A percentile compares a stretch with the other conserved stretches of the same genome.
These are phyloP conservation scores for Scheffersomyces parashehatae DNA, from an alignment of 1,139 yeast species.

Conservation along the genomic window DNA sequence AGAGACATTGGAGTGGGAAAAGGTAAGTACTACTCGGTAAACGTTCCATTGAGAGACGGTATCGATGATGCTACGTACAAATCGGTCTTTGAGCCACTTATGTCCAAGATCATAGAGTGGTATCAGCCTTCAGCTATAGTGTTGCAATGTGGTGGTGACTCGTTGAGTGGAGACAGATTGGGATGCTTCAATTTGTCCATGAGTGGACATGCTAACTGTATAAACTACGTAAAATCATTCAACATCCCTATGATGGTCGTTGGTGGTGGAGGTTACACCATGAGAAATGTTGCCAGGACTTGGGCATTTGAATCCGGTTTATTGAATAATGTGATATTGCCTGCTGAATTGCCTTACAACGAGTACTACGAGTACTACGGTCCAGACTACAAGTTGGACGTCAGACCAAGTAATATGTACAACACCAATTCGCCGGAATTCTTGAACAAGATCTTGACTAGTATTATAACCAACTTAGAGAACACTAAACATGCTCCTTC, in stretches of 20 bases:
- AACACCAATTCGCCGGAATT: slow-evolving; percentile 95
- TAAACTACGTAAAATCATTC: slow-evolving; percentile 81
- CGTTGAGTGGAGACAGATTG: slow-evolving; percentile 84
- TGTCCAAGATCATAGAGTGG: slow-evolving; percentile 83
- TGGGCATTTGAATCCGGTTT: slow-evolving; percentile 96
- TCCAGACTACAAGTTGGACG: slow-evolving; percentile 91
- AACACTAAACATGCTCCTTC: slow-evolving; percentile 93
- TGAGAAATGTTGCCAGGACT: slow-evolving; percentile 93
- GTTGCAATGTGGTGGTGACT: slow-evolving; percentile 91
- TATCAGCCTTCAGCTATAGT: slow-evolving; percentile 93
- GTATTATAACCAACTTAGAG: slow-evolving; percentile 76
- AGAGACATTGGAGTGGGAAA: slow-evolving; percentile 88
- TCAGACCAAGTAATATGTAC: slow-evolving; percentile 94
- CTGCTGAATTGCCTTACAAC: slow-evolving; percentile 86
- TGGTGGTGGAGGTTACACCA: slow-evolving; percentile 98
- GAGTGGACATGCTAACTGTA: slow-evolving; percentile 95
- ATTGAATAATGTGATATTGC: slow-evolving; percentile 74
- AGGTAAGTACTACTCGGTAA: slow-evolving; percentile 84
- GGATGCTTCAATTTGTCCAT: slow-evolving; percentile 93
- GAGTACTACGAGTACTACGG: slow-evolving; percentile 97
- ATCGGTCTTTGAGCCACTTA: slow-evolving; percentile 84
- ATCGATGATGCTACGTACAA: slow-evolving; percentile 88
- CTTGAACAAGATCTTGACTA: slow-evolving; percentile 78
- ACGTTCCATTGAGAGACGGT: slow-evolving; percentile 90
- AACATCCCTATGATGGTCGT: slow-evolving; percentile 87